Conservation (phyloP, 495 filamentous ascomycete species). For the Xylaria grammica region DNA sequence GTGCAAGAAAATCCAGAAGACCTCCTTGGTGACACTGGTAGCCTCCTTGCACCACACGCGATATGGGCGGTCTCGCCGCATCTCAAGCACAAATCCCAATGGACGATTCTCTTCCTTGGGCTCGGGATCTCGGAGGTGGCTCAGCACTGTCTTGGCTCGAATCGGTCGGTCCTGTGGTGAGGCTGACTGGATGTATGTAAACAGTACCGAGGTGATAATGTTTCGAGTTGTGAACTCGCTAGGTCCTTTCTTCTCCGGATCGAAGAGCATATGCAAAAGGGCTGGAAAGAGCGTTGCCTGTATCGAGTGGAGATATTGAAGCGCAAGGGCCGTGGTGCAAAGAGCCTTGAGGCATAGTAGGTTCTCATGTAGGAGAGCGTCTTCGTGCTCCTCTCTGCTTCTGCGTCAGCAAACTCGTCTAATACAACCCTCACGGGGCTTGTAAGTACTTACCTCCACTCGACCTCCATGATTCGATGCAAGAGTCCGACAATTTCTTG, state of each 20-base stretch:
- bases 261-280: slow-evolving; percentile 86
- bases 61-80: slow-evolving; percentile 86
- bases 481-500: slow-evolving; percentile 84
- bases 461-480: slow-evolving; percentile 88
- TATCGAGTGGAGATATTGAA: slow-evolving; percentile 79
- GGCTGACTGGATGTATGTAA: slow-evolving; percentile 76
- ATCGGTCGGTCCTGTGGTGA: slow-evolving; percentile 56
- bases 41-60: slow-evolving; percentile 93
- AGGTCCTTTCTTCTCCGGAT: slow-evolving; percentile 95
- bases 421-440: slow-evolving; percentile 5
- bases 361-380: slow-evolving; percentile 87
- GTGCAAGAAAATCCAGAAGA: slow-evolving; percentile 99
- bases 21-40: slow-evolving; percentile 91
- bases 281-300: slow-evolving; percentile 84
- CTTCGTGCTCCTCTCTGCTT: slow-evolving; percentile 93
- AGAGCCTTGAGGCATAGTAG: slow-evolving; percentile 93
- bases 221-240: slow-evolving; percentile 92
- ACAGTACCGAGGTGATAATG: slow-evolving; percentile 84
- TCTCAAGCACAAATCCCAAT: slow-evolving; percentile 84
- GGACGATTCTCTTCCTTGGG: slow-evolving; percentile 75
- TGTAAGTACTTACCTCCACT: slow-evolving; percentile 80
- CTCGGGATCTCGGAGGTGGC: slow-evolving; percentile 80
- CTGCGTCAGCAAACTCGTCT: slow-evolving; percentile 26
- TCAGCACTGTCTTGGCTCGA: slow-evolving; percentile 71
- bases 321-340: slow-evolving; percentile 84